Base-by-base conservation (phyloP, 139 green algal genomes). In the Micractinium conductrix region DNA sequence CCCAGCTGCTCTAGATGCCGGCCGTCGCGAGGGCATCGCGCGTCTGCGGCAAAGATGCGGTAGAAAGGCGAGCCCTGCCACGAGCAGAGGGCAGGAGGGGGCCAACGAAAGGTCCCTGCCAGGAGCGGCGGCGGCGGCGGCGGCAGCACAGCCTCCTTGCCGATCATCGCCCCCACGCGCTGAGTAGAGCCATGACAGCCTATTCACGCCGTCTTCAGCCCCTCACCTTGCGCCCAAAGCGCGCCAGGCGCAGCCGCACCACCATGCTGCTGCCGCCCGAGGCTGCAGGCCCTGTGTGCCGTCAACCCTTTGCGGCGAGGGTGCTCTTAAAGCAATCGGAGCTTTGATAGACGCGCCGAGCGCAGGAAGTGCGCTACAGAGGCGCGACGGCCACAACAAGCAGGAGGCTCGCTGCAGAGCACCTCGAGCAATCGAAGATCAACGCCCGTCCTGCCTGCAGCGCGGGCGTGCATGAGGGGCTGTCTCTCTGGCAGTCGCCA, bases 11-110 rank as follows among this genome's bases (percentile, higher is more conserved):
- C 95, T 9, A 98, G 62, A 85, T 97, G 95, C 55, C 86, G 89
- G 26, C 95, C 95, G 78, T 96, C 94, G 6, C 94, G 85, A 12
- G 93, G 92, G 28, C 86, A 83, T 14, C 91, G 75, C 0, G 87
- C 86, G 71, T 97, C 92, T 7, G 95, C 95, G 4, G 93, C 95
- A 68, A 95, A 94, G 30, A 98, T 94, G 44, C 93, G 91, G 79
- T 96, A 98, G 79, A 97, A 96, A 0, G 95, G 95, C 30, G 92
- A 63, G 84, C 97, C 94, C 89, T 96, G 88, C 55, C 85, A 53
- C 33, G n/a, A 72, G 30, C 0, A 19, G 2, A 35, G 16, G n/a
- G 40, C 40, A 19, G 45, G 2, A 40, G 10, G 33, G 73, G n/a
- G 38, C 35, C 24, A 43, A 60, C 44, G n/a, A n/a, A n/a, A n/a